Conservation (phyloP, 345 rosid species). For the Psidium friedrichsthalianum region DNA sequence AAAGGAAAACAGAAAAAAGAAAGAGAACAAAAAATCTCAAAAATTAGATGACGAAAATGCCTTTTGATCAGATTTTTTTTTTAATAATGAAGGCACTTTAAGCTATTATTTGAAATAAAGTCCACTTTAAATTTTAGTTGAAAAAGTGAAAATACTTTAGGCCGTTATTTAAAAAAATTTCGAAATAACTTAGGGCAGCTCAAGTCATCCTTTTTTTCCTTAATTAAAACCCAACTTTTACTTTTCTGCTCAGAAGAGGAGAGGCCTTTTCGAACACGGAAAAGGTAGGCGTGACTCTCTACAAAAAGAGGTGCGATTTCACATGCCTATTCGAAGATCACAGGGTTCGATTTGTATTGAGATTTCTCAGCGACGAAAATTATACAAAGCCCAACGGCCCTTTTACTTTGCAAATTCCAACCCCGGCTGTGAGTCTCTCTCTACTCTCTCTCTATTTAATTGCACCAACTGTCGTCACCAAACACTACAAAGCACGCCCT, state of each 20-base stretch:
- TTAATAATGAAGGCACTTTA: too few species aligned
- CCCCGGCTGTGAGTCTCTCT: neutral
- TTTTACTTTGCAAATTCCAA: neutral
- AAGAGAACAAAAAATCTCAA: too few species aligned
- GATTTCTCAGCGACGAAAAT: constrained; percentile 12
- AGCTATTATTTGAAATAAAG: too few species aligned
- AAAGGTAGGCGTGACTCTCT: neutral
- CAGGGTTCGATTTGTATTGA: constrained; percentile 11
- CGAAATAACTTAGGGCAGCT: neutral
- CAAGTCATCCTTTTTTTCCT: neutral
- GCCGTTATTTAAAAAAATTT: too few species aligned
- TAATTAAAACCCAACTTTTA: neutral
- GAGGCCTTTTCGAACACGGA: neutral
- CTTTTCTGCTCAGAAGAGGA: neutral
- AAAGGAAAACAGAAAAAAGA: too few species aligned
- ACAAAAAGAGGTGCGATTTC: neutral
- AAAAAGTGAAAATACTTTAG: too few species aligned
- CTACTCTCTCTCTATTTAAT: neutral
- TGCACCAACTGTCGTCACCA: neutral
- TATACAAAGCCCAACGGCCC: neutral
- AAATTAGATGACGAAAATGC: too few species aligned
- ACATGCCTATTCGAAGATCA: constrained; percentile 6
- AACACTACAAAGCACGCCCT: neutral
- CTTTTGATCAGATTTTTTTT: too few species aligned
- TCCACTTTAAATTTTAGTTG: too few species aligned